A percentile compares a stretch with the other conserved stretches of the same genome.
phyloP scores from a whole-genome alignment of 768 basidiomycete species.

The Leccinum imitatum region DNA sequence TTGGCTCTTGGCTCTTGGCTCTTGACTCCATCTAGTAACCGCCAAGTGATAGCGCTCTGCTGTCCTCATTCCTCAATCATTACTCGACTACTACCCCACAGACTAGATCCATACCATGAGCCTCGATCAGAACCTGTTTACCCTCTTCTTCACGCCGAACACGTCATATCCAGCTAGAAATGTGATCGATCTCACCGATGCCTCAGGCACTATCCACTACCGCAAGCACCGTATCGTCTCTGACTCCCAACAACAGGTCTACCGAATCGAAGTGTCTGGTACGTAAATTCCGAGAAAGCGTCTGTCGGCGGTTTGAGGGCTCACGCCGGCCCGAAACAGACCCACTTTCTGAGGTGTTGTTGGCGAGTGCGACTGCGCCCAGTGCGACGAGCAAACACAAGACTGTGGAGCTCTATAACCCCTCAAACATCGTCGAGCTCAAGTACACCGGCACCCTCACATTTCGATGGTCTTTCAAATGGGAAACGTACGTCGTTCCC shows the following conservation, averaged over 20 bases:
- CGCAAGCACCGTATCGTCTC: conserved; percentile 62
- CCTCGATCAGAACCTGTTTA: conserved; percentile 84
- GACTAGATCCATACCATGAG: conserved; percentile 49
- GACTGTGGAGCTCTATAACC: conserved; percentile 74
- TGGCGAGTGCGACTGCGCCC: conserved; percentile 66
- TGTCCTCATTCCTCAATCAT: neutral
- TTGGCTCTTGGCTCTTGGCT: neutral
- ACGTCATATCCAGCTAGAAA: conserved; percentile 48
- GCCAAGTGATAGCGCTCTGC: neutral
- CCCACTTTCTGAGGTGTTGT: conserved; percentile 67
- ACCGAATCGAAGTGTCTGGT: conserved; percentile 72
- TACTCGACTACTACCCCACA: too few species aligned
- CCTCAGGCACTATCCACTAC: conserved; percentile 64
- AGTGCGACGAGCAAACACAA: conserved; percentile 68
- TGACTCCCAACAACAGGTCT: conserved; percentile 35
- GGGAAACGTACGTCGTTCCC: conserved; percentile 66
- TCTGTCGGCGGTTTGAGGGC: neutral
- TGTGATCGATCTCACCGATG: conserved; percentile 70
- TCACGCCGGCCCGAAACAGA: conserved; percentile 43
- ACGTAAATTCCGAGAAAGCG: conserved; percentile 17
- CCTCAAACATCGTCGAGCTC: conserved; percentile 65
- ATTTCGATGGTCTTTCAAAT: conserved; percentile 78
- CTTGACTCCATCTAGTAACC: neutral
- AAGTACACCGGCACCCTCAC: conserved; percentile 71
- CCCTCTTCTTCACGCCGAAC: conserved; percentile 62